Base-by-base conservation (phyloP, 164 flowering plant genomes). In the Aristolochia fimbriata region DNA sequence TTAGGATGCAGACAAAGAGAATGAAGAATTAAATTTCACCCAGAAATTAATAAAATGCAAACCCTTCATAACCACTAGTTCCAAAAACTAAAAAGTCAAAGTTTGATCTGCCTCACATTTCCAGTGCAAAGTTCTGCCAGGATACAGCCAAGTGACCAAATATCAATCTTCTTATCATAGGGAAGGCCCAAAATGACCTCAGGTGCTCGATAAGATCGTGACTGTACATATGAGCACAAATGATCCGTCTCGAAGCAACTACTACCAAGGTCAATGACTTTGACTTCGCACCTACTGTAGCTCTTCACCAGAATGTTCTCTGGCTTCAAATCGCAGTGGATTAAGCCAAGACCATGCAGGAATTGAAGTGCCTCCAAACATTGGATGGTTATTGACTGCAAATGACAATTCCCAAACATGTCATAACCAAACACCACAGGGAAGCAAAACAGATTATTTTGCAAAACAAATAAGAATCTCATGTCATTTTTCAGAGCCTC, bases 141-240 rank as follows among this genome's bases (percentile, higher is more conserved):
- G 67, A 94, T 94, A 77, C 99, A 94, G 30, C 99, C 99, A 65
- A 94, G 99, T 27, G 99, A 94, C 99, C 99, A 94, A 33, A 94
- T 62, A 66, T 94, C 99, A 48, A 94, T 94, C 80, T 91, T 94
- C 63, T 85, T 91, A 68, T 87, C 95, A 83, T 94, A 94, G 57
- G 93, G 80, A 70, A 94, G 91, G 33, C 97, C 99, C 73, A 94
- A 69, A 48, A 94, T 83, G 69, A 94, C 99, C 71, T 94, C 99
- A 23, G 99, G 99, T 15, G 99, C 97, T 50, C 99, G 93, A 70
- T 94, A 94, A n/a, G 99, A 94, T 70, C 99, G 82, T 30, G 99
- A 94, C 47, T 94, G 99, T 46, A 94, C 99, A 70, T 94, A 94
- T 13, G 99, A 94, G 77, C 99, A 94, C n/a, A 94, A 83, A 76